Conservation (phyloP, 1,284 basidiomycete genomes). For the Boletus semigastroideus region DNA sequence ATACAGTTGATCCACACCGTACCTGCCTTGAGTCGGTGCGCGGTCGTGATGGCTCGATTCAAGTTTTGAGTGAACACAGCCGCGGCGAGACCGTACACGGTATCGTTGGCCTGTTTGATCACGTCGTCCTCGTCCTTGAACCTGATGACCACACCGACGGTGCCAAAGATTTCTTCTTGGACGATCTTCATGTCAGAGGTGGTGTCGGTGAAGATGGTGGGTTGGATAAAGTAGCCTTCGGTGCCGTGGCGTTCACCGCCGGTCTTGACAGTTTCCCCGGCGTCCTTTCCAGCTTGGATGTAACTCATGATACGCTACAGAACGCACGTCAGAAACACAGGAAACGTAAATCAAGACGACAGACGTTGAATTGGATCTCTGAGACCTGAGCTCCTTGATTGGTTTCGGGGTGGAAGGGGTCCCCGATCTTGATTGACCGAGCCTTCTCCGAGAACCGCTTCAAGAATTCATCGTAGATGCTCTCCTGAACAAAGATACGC, state of each 20-base stretch:
- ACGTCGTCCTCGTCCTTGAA: slow-evolving; percentile 74
- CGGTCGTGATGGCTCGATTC: slow-evolving; percentile 70
- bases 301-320: slow-evolving; percentile 79
- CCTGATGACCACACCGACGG: slow-evolving; percentile 74
- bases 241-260: slow-evolving; percentile 77
- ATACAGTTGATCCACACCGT: slow-evolving; percentile 82
- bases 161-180: slow-evolving; percentile 90
- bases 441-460: slow-evolving; percentile 58
- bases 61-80: slow-evolving; percentile 85
- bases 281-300: slow-evolving; percentile 81
- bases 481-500: slow-evolving; percentile 81
- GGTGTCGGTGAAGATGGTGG: slow-evolving; percentile 86
- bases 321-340: slow-evolving; percentile 1
- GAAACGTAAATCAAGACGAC: slow-evolving; percentile 39
- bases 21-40: slow-evolving; percentile 80
- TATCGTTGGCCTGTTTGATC: slow-evolving; percentile 81
- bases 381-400: slow-evolving; percentile 90
- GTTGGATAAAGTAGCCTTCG: slow-evolving; percentile 76
- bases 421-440: slow-evolving; percentile 64
- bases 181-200: slow-evolving; percentile 84
- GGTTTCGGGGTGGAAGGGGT: slow-evolving; percentile 73
- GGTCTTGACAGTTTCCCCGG: slow-evolving; percentile 78
- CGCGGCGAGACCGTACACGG: slow-evolving; percentile 81
- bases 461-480: slow-evolving; percentile 83
- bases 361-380: slow-evolving; percentile 63